Evolutionary conservation across 371 early-diverging fungal genomes (phyloP).

Genomic region (Cladochytrium tenue): DNA sequence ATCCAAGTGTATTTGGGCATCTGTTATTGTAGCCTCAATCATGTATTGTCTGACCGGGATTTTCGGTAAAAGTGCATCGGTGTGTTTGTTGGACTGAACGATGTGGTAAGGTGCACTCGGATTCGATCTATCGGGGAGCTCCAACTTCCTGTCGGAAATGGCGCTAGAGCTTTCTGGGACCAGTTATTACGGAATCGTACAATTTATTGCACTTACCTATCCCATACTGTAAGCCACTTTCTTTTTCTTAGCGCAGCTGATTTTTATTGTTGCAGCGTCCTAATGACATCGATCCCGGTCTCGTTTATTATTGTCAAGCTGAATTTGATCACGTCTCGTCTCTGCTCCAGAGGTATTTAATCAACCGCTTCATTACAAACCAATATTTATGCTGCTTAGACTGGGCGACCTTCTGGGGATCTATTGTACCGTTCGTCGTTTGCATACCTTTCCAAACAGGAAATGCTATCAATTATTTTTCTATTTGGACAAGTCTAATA

Average conservation of each 20-base stretch:
- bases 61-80: slow-evolving; percentile 19
- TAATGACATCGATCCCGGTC: slow-evolving; percentile 45
- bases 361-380: slow-evolving; percentile 2
- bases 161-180: slow-evolving; percentile 2
- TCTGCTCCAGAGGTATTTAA: slow-evolving; percentile 33
- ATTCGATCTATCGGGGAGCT: slow-evolving; percentile 24
- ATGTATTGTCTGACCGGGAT: slow-evolving; percentile 37
- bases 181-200: slow-evolving; percentile 15
- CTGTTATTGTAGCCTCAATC: slow-evolving; percentile 18
- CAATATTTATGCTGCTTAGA: slow-evolving; percentile 12
- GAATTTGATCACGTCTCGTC: slow-evolving; percentile 36
- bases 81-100: neutral
- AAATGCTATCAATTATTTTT: slow-evolving; percentile 30
- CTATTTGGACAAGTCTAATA: slow-evolving; percentile 43
- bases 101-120: slow-evolving; percentile 22
- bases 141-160: slow-evolving; percentile 22
- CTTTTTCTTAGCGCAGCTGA: neutral
- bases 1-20: slow-evolving; percentile 35
- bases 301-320: slow-evolving; percentile 40
- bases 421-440: slow-evolving; percentile 43
- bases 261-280: slow-evolving; percentile 5
- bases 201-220: slow-evolving; percentile 32
- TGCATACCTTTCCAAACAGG: slow-evolving; percentile 53
- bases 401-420: slow-evolving; percentile 42
- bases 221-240: slow-evolving; percentile 31